Base-by-base conservation (phyloP, 495 filamentous ascomycete species). In the Aspergillus haitiensis region DNA sequence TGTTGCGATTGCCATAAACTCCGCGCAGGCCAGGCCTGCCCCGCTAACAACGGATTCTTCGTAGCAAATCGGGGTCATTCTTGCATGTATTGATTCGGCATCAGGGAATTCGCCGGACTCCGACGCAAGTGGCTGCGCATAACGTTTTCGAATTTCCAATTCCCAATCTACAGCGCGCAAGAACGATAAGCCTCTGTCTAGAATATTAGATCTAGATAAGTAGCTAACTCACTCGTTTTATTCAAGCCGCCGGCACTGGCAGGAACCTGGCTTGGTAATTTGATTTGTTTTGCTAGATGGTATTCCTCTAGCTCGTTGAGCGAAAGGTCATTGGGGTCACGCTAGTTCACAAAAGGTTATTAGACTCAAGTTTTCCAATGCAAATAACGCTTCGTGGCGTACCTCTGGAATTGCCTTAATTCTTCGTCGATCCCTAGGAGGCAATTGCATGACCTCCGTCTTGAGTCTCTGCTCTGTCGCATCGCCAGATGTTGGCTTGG, bases 31-130 rank as follows among this genome's bases (percentile, higher is more conserved):
- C 6, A 86, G 69, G 7, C 83, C 76, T 60, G 90, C 84, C 3
- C 92, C 91, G 21, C 81, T 82, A n/a, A 82, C 81, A 5, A 98
- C 83, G 0, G 93, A 94, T 60, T 90, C 83, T 73, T 97, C 94
- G 73, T 96, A 97, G 74, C 91, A 96, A 63, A 97, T 94, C 8
- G 94, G 93, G 15, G 91, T 79, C 89, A 98, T 95, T 57, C 93
- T 89, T 16, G 84, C 81, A 64, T 90, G 82, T 62, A 98, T 90
- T 32, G 86, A 87, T 52, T 85, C 81, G 9, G 83, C 74, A 63
- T 95, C 91, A 12, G 94, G 94, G 67, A 98, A 97, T 74, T 98
- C 94, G 58, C 90, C 89, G 0, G 92, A 93, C 73, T 98, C 94
- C 37, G 86, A 83, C 32, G 89, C 90, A 32, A 98, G 80, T 11